Base-by-base conservation (phyloP, 768 basidiomycete genomes). In the Leccinum uliginosum region DNA sequence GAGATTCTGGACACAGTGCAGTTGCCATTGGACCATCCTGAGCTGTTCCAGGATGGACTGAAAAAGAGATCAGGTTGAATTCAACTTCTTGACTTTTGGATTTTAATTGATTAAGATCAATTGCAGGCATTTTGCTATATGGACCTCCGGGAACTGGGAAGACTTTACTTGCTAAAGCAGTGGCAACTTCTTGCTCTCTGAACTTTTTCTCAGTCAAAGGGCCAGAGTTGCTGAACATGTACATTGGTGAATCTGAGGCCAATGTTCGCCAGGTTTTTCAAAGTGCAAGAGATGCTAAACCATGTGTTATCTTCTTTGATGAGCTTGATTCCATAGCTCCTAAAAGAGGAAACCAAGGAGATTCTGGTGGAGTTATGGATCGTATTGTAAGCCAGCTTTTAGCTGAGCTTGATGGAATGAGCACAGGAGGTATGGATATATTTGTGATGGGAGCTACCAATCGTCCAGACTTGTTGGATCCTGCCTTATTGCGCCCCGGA, bases 201-300 rank as follows among this genome's bases (percentile, higher is more conserved):
- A 97, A 97, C 70, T 97, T 98, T 73, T 89, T 98, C 74, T 95
- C 93, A n/a, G 85, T 97, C 65, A 97, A 98, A 70, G 95, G 95
- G 0, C 95, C 95, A 3, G 95, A 98, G 66, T 74, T 98, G 35
- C 82, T 97, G 51, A 96, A 96, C 73, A 98, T 98, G 95, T 98
- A 96, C 73, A 96, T 98, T 64, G 95, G 95, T 57, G 95, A 97
- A 73, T 95, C 93, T 11, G 95, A 98, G 72, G 97, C 98, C 59
- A 99, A 98, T 72, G 95, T 99, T 40, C 83, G 97, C 14, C 79
- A 87, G 15, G 85, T 98, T 1, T 98, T 98, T 71, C 91, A 95
- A 68, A 83, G 85, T 12, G 95, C 95, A 26, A 76, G 91, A 52
- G 93, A 95, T 74, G 95, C 95, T 2, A 85, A 84, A 53, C 95